These are phyloP conservation scores for Crataegus laevigata DNA, from an alignment of 306 rosid genomes.

Conservation along the genomic window DNA sequence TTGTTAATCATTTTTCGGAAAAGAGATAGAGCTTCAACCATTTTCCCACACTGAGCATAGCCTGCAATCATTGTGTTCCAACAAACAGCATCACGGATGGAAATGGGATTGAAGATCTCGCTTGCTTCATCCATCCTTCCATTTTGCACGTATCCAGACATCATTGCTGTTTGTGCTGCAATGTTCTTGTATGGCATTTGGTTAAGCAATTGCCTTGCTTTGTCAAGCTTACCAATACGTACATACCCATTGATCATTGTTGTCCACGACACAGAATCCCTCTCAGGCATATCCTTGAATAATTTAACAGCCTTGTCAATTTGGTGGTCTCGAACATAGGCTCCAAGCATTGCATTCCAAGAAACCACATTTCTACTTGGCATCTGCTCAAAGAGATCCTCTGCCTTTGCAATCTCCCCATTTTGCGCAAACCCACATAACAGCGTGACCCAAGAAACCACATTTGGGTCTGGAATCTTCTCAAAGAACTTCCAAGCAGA, in stretches of 20 bases:
- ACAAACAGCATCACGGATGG: constrained; percentile 45
- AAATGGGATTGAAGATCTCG: constrained; percentile 44
- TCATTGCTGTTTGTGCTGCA: constrained; percentile 71
- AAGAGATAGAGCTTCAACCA: constrained; percentile 53
- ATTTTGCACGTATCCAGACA: constrained; percentile 56
- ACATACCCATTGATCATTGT: constrained; percentile 62
- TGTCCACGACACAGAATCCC: constrained; percentile 80
- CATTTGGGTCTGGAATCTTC: constrained; percentile 50
- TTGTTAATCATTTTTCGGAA: constrained; percentile 54
- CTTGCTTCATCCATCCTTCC: constrained; percentile 61
- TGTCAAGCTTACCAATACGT: constrained; percentile 57
- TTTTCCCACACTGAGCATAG: constrained; percentile 54
- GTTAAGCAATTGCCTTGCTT: constrained; percentile 46
- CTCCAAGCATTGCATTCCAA: constrained; percentile 90
- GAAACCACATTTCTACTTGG: constrained; percentile 63
- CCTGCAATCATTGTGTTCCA: constrained; percentile 87
- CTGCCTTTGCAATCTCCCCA: constrained; percentile 50
- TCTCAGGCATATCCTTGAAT: constrained; percentile 53
- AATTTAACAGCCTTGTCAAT: constrained; percentile 52
- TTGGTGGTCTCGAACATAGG: constrained; percentile 54
- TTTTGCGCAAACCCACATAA: constrained; percentile 59
- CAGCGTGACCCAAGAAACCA: constrained; percentile 66
- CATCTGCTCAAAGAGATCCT: constrained; percentile 54
- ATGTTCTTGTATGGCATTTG: constrained; percentile 65
- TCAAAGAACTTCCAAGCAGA: constrained; percentile 62